Percentiles rank a stretch among this genome's conserved stretches.
Evolutionary conservation across 2,329 filamentous ascomycete genomes (phyloP).

Genomic region (Passalora sequoiae): DNA sequence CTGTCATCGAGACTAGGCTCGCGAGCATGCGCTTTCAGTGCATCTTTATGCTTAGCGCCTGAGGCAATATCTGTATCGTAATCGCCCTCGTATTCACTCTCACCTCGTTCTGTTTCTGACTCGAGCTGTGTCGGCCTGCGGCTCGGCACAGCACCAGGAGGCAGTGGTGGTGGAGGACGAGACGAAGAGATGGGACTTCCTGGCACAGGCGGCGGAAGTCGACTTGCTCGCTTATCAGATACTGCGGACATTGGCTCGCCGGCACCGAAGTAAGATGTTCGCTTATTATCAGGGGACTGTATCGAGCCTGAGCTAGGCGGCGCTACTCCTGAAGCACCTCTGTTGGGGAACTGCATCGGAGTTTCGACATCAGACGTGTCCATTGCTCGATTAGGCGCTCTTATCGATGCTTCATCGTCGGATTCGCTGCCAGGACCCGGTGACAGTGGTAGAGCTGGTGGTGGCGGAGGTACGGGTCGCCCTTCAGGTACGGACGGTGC

Average conservation of each 20-base stretch:
- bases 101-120: constrained; percentile 67
- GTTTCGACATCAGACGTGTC: constrained; percentile 30
- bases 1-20: constrained; percentile 70
- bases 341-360: constrained; percentile 25
- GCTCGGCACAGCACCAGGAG: constrained; percentile 37
- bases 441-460: constrained; percentile 44
- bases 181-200: constrained; percentile 34
- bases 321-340: constrained; percentile 32
- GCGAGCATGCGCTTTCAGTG: constrained; percentile 72
- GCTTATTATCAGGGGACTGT: constrained; percentile 33
- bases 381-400: constrained; percentile 38
- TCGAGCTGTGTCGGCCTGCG: constrained; percentile 30
- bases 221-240: constrained; percentile 36
- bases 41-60: constrained; percentile 90
- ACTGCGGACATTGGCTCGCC: constrained; percentile 34
- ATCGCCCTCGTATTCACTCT: constrained; percentile 93
- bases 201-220: constrained; percentile 34
- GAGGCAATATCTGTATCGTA: constrained; percentile 97
- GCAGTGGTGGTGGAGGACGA: constrained; percentile 42
- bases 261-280: constrained; percentile 37
- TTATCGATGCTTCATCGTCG: constrained; percentile 73
- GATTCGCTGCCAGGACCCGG: constrained; percentile 77
- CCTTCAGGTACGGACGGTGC: constrained; percentile 19
- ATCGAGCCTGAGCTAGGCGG: constrained; percentile 28
- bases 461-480: constrained; percentile 35